Conservation (phyloP, 768 basidiomycete genomes). For the Tricholoma terreum region DNA sequence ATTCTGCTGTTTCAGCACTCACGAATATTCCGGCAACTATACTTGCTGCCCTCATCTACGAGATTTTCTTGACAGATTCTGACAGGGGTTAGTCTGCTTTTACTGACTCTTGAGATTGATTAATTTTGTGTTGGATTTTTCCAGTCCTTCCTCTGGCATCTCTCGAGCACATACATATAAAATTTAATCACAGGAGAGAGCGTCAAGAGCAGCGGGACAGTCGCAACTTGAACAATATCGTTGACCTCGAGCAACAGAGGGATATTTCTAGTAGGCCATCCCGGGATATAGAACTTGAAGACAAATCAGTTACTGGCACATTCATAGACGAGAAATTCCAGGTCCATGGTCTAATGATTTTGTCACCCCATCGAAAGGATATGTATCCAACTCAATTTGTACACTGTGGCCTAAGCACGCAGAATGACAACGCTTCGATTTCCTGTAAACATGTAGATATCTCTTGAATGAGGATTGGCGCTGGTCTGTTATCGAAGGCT, state of each 20-base stretch:
- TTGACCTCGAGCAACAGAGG: neutral
- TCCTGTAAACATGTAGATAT: too few species aligned
- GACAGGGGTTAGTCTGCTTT: slow-evolving; percentile 45
- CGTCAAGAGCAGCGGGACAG: neutral
- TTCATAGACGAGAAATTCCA: too few species aligned
- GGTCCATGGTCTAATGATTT: too few species aligned
- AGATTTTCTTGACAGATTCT: slow-evolving; percentile 55
- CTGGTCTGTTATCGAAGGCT: too few species aligned
- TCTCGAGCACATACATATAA: slow-evolving; percentile 9
- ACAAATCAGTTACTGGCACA: too few species aligned
- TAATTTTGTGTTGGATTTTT: neutral
- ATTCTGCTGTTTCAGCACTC: slow-evolving; percentile 61
- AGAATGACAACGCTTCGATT: too few species aligned
- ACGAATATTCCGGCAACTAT: slow-evolving; percentile 66
- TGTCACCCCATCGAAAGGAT: too few species aligned
- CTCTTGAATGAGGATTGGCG: too few species aligned
- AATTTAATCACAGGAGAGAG: slow-evolving; percentile 4
- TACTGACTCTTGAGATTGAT: neutral
- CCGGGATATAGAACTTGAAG: too few species aligned
- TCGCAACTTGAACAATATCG: neutral
- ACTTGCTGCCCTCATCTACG: slow-evolving; percentile 51
- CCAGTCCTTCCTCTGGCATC: slow-evolving; percentile 13
- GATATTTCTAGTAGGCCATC: neutral
- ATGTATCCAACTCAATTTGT: too few species aligned
- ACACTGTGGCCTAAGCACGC: too few species aligned